These are phyloP conservation scores for Stygiomarasmius scandens DNA, from an alignment of 1,284 basidiomycete genomes.

Conservation along the genomic window DNA sequence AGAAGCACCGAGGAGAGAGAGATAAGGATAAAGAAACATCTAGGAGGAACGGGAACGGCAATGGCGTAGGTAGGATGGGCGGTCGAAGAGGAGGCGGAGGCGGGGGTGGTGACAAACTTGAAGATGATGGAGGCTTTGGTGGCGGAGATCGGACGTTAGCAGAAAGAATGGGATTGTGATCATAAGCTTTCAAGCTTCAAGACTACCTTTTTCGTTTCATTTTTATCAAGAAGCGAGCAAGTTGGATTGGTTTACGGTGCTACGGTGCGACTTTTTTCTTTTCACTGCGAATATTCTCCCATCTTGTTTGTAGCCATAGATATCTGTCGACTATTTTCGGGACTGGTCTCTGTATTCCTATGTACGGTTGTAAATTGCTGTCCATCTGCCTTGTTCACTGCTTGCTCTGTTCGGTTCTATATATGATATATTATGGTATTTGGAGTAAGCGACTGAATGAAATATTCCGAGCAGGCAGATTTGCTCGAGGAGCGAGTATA, in stretches of 20 bases:
- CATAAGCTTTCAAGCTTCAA: neutral
- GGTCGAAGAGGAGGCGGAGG: constrained; percentile 24
- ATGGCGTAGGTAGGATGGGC: constrained; percentile 25
- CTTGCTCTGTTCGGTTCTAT: too few relatives aligned
- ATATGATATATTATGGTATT: too few relatives aligned
- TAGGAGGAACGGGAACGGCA: constrained; percentile 32
- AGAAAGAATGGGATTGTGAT: constrained; percentile 67
- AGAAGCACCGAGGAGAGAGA: constrained; percentile 31
- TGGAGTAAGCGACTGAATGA: too few relatives aligned
- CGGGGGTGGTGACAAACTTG: constrained; percentile 9
- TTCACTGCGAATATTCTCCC: too few relatives aligned
- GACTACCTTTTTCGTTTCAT: neutral
- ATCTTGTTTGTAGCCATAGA: too few relatives aligned
- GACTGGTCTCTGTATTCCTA: too few relatives aligned
- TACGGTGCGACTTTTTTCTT: too few relatives aligned
- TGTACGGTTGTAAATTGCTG: too few relatives aligned
- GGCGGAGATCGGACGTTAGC: constrained; percentile 76
- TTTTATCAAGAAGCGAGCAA: neutral
- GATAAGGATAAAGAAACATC: constrained; percentile 29
- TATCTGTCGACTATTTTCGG: too few relatives aligned
- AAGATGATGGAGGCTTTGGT: constrained; percentile 19
- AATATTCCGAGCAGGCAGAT: too few relatives aligned
- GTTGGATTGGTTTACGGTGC: neutral
- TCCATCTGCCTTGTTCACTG: too few relatives aligned
- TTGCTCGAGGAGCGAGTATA: too few relatives aligned